These are phyloP conservation scores for Penstemon eatonii DNA, from an alignment of 257 asterid genomes.

Conservation along the genomic window DNA sequence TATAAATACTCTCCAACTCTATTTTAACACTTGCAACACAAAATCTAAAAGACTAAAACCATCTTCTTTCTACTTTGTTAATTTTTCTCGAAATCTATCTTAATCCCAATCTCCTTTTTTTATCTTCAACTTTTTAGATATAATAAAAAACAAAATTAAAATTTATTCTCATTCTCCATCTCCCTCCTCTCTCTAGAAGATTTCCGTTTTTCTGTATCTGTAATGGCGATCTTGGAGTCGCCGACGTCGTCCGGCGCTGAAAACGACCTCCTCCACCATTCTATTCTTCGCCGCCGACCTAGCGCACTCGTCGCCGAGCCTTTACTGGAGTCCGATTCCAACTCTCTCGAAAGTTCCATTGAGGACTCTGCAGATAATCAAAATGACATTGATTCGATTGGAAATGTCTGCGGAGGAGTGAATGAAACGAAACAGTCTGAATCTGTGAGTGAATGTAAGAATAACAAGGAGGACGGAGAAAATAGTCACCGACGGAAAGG, in stretches of 20 bases:
- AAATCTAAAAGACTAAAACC: no score
- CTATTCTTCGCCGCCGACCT: conserved; percentile 49
- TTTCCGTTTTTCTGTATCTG: not conserved
- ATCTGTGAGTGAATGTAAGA: conserved; percentile 35
- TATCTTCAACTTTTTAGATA: no score
- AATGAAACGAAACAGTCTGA: conserved; percentile 32
- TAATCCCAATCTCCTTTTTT: no score
- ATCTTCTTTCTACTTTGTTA: no score
- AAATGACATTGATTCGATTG: conserved; percentile 31
- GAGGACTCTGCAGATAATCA: conserved; percentile 28
- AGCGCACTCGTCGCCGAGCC: conserved; percentile 31
- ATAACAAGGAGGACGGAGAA: conserved; percentile 37
- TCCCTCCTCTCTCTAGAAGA: not conserved
- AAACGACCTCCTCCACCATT: not conserved
- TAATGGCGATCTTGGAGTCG: conserved; percentile 57
- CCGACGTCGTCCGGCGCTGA: conserved; percentile 39
- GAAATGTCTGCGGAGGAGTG: conserved; percentile 24
- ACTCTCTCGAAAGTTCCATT: conserved; percentile 34
- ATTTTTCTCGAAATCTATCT: no score
- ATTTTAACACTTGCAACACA: no score
- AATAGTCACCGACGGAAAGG: conserved; percentile 26
- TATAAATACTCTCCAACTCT: no score
- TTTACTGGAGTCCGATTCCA: conserved; percentile 35
- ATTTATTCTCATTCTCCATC: conserved; percentile 5
- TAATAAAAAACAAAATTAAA: no score